A percentile compares a stretch with the other conserved stretches of the same genome.
Conservation (phyloP, 2,329 filamentous ascomycete genomes). For the Talaromyces funiculosus region DNA sequence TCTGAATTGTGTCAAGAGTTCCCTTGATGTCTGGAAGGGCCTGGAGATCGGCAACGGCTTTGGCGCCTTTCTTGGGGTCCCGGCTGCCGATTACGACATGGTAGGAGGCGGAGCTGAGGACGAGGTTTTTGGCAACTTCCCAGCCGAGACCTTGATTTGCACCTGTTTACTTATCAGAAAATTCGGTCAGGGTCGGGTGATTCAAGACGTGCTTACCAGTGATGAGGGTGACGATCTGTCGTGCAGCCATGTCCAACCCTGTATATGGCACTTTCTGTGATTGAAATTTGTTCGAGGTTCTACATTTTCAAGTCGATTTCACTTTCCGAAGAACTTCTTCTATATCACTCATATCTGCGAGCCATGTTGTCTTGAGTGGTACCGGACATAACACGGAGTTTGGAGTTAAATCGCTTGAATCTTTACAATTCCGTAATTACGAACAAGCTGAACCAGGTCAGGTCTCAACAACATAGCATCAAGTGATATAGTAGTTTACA, state of each 20-base stretch:
- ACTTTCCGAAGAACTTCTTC: neutral
- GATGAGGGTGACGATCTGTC: constrained; percentile 14
- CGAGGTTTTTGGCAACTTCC: constrained; percentile 14
- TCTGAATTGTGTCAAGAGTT: constrained; percentile 20
- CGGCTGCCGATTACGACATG: constrained; percentile 20
- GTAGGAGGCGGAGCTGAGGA: constrained; percentile 15
- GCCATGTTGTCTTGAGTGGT: neutral
- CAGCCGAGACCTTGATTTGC: constrained; percentile 14
- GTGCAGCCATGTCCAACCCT: constrained; percentile 4
- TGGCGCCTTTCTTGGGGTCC: constrained; percentile 12
- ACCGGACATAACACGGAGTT: constrained; percentile 1
- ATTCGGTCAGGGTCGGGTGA: neutral
- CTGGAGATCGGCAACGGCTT: constrained; percentile 12
- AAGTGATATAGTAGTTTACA: neutral
- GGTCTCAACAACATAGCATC: neutral
- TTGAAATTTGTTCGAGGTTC: neutral
- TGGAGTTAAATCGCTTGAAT: neutral
- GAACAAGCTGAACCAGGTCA: neutral
- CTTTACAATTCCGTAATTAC: neutral
- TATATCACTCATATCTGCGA: neutral
- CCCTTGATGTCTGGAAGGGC: constrained; percentile 10
- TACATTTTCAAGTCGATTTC: too few species aligned
- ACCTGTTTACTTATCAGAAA: neutral
- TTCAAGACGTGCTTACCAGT: constrained; percentile 3
- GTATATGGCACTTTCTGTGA: neutral